phyloP scores from a whole-genome alignment of 208 protist genomes.

The Crithidia brevicula region DNA sequence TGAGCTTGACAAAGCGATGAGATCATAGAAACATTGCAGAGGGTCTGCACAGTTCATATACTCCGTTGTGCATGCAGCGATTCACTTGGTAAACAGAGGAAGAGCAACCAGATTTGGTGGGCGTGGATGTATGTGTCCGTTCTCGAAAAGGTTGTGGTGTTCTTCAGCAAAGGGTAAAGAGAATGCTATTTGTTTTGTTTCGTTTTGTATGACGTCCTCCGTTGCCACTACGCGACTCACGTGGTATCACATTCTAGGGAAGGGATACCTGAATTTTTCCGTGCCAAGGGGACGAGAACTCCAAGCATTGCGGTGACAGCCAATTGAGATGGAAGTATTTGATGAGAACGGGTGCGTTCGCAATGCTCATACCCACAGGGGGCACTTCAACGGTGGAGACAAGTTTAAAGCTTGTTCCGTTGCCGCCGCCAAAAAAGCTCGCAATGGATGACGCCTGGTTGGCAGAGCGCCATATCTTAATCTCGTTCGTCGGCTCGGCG shows the following conservation, averaged over 20 bases:
- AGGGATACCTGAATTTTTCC: constrained; percentile 56
- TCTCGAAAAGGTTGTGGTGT: too few relatives aligned
- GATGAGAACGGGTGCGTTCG: constrained; percentile 33
- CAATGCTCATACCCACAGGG: neutral
- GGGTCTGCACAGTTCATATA: too few relatives aligned
- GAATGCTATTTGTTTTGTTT: neutral
- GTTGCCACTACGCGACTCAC: neutral
- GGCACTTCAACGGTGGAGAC: constrained; percentile 41
- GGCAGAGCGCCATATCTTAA: constrained; percentile 71
- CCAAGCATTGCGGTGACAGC: constrained; percentile 83
- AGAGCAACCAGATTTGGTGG: too few relatives aligned
- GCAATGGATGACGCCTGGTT: constrained; percentile 34
- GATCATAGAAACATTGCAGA: too few relatives aligned
- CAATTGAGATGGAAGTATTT: constrained; percentile 64
- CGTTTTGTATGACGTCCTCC: neutral
- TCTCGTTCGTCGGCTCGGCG: constrained; percentile 55
- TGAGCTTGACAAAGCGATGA: too few relatives aligned
- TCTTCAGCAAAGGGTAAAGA: too few relatives aligned
- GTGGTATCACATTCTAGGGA: neutral
- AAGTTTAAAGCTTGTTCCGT: constrained; percentile 32
- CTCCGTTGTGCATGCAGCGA: too few relatives aligned
- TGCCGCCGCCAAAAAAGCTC: constrained; percentile 42
- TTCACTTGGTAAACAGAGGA: too few relatives aligned
- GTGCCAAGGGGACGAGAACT: constrained; percentile 81
- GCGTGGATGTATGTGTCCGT: too few relatives aligned